Conservation (phyloP, 352 stramenopile genomes). For the Phytopythium litorale region DNA sequence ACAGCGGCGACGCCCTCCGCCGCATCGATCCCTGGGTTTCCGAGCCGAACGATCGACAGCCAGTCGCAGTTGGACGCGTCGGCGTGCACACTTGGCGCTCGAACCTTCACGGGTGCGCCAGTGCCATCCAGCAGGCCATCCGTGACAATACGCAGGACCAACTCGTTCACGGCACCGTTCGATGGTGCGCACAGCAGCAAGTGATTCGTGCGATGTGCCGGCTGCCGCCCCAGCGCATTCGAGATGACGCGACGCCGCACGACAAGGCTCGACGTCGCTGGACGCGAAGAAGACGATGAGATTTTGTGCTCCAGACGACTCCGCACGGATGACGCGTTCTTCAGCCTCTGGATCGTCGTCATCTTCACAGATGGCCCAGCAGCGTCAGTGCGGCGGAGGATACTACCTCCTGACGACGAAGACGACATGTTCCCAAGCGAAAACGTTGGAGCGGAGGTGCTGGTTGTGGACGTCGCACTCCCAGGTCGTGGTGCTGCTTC, state of each 20-base stretch:
- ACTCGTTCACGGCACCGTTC: constrained; percentile 89
- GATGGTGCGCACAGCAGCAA: constrained; percentile 87
- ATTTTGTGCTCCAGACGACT: constrained; percentile 72
- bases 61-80: constrained; percentile 38
- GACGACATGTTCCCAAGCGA: constrained; percentile 43
- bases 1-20: constrained; percentile 68
- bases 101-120: constrained; percentile 49
- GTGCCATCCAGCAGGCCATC: constrained; percentile 71
- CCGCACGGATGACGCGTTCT: constrained; percentile 45
- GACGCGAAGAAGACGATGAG: constrained; percentile 10
- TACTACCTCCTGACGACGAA: constrained; percentile 39
- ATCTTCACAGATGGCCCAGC: constrained; percentile 18
- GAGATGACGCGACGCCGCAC: constrained; percentile 48
- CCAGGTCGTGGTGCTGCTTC: no score
- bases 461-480: not conserved
- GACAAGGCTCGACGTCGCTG: constrained; percentile 29
- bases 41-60: constrained; percentile 79
- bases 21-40: constrained; percentile 73
- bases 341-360: constrained; percentile 63
- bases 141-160: constrained; percentile 84
- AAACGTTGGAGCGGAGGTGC: constrained; percentile 25
- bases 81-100: constrained; percentile 63
- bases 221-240: constrained; percentile 18
- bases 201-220: constrained; percentile 42
- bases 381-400: constrained; percentile 48